Base-by-base conservation (phyloP, 2,329 filamentous ascomycete genomes). In the Epichloe coenophiala region DNA sequence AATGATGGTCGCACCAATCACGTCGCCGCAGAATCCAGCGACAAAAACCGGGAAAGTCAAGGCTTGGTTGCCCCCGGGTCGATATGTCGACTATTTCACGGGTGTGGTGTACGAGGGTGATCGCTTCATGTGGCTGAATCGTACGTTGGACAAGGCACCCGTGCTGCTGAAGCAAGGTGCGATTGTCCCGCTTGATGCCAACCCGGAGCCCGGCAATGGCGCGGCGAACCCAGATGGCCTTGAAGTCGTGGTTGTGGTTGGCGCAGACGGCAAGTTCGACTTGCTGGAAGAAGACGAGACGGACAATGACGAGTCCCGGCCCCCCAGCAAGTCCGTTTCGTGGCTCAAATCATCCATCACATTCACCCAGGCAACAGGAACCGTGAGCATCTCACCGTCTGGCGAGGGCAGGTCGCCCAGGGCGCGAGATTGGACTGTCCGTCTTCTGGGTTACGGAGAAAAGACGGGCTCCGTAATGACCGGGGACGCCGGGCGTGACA, bases 31-130 rank as follows among this genome's bases (percentile, higher is more conserved):
- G 23, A 70, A 76, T 55, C 55, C 52, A 2, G 63, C 60, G 21
- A 75, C 75, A 0, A 70, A 72, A 13, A 65, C 75, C 27, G 76
- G 68, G 2, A 64, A 65, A 7, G 71, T 72, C 0, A 70, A 72
- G 27, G 72, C 71, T 0, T 84, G 80, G 80, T 61, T 84, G 0
- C 80, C 80, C 70, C 70, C 71, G 0, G 65, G 69, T 4, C 69
- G 72, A 0, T 75, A 73, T 49, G 71, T 80, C 1, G 80, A 83
- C 60, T 71, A 81, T 47, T 77, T 81, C 60, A 75, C 71, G 0
- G 77, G 76, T 3, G 63, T 71, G 0, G 68, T 79, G 2, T 83
- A 83, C 58, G 74, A 79, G 51, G 77, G 77, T 2, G 69, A 75
- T 52, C 69, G 78, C 3, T 67, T 72, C 50, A 57, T 83, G 13